Evolutionary conservation across 2,329 filamentous ascomycete genomes (phyloP).

Genomic region (Colletotrichum ledebouriae): DNA sequence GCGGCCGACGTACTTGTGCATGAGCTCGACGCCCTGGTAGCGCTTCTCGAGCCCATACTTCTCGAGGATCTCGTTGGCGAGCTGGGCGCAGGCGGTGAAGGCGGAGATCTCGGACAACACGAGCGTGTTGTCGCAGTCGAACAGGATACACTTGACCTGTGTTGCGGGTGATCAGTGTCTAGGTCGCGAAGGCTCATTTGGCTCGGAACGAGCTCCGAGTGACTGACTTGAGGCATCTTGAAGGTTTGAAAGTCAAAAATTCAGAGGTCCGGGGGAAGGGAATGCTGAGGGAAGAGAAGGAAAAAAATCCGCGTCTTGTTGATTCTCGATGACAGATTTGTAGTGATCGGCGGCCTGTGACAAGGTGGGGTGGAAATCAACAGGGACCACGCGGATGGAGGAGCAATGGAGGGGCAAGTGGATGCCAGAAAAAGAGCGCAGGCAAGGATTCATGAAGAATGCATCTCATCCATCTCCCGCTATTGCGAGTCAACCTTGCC

Average conservation of each 20-base stretch:
- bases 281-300: neutral
- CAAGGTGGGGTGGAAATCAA: slow-evolving; percentile 29
- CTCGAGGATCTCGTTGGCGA: slow-evolving; percentile 87
- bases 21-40: slow-evolving; percentile 84
- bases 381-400: slow-evolving; percentile 38
- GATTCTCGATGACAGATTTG: slow-evolving; percentile 36
- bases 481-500: slow-evolving; percentile 6
- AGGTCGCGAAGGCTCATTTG: neutral
- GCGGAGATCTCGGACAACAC: slow-evolving; percentile 91
- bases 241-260: slow-evolving; percentile 20
- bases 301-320: slow-evolving; percentile 6
- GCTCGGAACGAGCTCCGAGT: neutral
- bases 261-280: neutral
- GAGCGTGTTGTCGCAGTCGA: slow-evolving; percentile 91
- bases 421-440: slow-evolving; percentile 39
- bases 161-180: neutral
- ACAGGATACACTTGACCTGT: slow-evolving; percentile 79
- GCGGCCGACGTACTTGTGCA: slow-evolving; percentile 89
- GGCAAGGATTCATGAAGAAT: slow-evolving; percentile 37
- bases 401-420: slow-evolving; percentile 39
- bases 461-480: slow-evolving; percentile 1
- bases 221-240: slow-evolving; percentile 52
- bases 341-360: slow-evolving; percentile 38
- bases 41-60: slow-evolving; percentile 72
- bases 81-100: slow-evolving; percentile 89